Evolutionary conservation across 179 eudicot species (phyloP).

Genomic region (Vitellaria paradoxa): DNA sequence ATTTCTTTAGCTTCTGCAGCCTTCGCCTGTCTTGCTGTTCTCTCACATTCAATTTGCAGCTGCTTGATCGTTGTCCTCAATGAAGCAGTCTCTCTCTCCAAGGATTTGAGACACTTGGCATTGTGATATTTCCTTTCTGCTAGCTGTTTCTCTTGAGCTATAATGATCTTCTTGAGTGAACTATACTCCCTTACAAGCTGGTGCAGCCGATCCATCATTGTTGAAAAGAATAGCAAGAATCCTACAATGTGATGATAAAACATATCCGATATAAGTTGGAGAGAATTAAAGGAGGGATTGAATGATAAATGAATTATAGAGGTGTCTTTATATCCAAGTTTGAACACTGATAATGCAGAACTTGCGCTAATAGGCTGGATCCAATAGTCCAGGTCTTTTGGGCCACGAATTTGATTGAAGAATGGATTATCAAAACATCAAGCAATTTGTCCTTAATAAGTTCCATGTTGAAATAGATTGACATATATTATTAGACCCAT

Average conservation of each 20-base stretch:
- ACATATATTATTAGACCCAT: too few species aligned
- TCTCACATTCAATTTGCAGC: slow-evolving; percentile 38
- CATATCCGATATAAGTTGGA: background rate
- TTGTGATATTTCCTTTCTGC: slow-evolving; percentile 32
- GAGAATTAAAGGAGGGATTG: background rate
- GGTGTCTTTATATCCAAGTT: too few species aligned
- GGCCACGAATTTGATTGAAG: too few species aligned
- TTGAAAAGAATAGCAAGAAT: slow-evolving; percentile 43
- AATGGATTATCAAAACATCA: too few species aligned
- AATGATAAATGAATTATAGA: background rate
- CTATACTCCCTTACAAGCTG: slow-evolving; percentile 44
- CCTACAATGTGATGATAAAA: slow-evolving; percentile 27
- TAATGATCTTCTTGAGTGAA: slow-evolving; percentile 42
- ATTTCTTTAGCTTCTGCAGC: slow-evolving; percentile 34
- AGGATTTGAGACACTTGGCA: slow-evolving; percentile 31
- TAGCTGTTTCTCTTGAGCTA: slow-evolving; percentile 44
- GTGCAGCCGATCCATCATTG: slow-evolving; percentile 47
- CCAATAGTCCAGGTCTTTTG: too few species aligned
- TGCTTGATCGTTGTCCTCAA: slow-evolving; percentile 31
- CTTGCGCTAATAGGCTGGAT: too few species aligned
- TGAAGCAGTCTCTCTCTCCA: slow-evolving; percentile 29
- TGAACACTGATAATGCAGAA: too few species aligned
- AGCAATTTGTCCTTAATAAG: too few species aligned
- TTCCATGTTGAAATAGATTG: too few species aligned
- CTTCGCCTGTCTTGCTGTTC: slow-evolving; percentile 34